These are phyloP conservation scores for Entophlyctis helioformis DNA, from an alignment of 192 early-diverging fungal species.

Conservation along the genomic window DNA sequence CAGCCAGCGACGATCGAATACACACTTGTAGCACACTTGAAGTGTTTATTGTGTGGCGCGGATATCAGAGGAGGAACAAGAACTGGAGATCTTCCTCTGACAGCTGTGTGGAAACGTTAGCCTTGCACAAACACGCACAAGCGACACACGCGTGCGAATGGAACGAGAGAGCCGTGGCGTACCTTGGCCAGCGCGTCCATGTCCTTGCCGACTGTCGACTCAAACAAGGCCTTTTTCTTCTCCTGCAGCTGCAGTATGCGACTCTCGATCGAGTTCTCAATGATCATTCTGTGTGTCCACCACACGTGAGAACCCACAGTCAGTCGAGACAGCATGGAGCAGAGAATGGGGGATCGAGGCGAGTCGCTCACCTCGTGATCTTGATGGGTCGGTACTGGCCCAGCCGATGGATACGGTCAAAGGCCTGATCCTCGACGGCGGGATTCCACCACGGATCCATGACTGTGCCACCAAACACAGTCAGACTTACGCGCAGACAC, in stretches of 20 bases:
- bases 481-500: not conserved
- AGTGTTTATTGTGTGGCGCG: too few species aligned
- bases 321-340: too few species aligned
- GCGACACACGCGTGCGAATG: too few species aligned
- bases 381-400: slow-evolving; percentile 85
- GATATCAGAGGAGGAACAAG: slow-evolving; percentile 56
- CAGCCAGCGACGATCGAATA: too few species aligned
- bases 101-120: slow-evolving; percentile 22
- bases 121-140: too few species aligned
- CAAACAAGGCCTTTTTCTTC: slow-evolving; percentile 84
- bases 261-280: slow-evolving; percentile 85
- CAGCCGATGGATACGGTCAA: slow-evolving; percentile 89
- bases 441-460: slow-evolving; percentile 70
- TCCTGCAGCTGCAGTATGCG: slow-evolving; percentile 85
- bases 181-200: slow-evolving; percentile 57
- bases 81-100: slow-evolving; percentile 73
- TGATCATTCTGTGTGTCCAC: slow-evolving; percentile 60
- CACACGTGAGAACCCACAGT: too few species aligned
- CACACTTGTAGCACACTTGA: too few species aligned
- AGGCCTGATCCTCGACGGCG: slow-evolving; percentile 64
- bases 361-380: slow-evolving; percentile 47
- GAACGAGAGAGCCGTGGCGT: not conserved
- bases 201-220: slow-evolving; percentile 78
- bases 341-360: too few species aligned
- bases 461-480: slow-evolving; percentile 28